Base-by-base conservation (phyloP, 352 stramenopile genomes). In the Pythium guiyangense region DNA sequence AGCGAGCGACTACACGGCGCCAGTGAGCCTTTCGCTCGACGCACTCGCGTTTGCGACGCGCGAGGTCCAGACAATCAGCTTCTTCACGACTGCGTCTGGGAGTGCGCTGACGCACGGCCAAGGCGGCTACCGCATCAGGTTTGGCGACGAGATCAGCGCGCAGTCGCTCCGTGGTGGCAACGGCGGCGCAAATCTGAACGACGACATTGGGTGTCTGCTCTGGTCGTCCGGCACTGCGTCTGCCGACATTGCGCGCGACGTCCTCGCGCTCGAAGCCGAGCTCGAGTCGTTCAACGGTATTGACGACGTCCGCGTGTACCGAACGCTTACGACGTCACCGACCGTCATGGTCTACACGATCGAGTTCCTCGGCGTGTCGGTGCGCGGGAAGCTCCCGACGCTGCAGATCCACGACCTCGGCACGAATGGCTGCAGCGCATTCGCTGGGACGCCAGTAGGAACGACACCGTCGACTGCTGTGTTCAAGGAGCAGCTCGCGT, bases 301-400 rank as follows among this genome's bases (percentile, higher is more conserved):
- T 40, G 84, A 92, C 60, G 73, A 95, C 57, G 79, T 96, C 5
- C 70, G 89, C 20, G 72, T 92, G 26, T 72, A 67, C 9, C 64
- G 79, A 12, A 69, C 67, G 39, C 63, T 91, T 2, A 80, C 73
- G 12, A 69, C 67, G 29, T 61, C 35, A 26, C 63, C 73, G 11
- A 81, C 74, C 6, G 66, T 76, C 1, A 80, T 98, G 18, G 81
- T 84, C 35, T 99, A 98, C 71, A 86, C 66, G 17, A 74, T 98
- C 45, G 97, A 96, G 47, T 99, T 99, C 60, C 76, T 89, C 10
- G 96, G 94, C 17, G 61, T 75, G 0, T 67, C 79, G n/a, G 94
- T 98, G 42, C 77, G 94, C 14, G 96, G 96, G 0, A 81, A 95
- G 49, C 68, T 98, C 49, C 89, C 90, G 9, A 57, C 70, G 2